Evolutionary conservation across 305 asterid species (phyloP), one percentile per base, ranked within the genome.

Genomic region (Fraxinus nigra): DNA sequence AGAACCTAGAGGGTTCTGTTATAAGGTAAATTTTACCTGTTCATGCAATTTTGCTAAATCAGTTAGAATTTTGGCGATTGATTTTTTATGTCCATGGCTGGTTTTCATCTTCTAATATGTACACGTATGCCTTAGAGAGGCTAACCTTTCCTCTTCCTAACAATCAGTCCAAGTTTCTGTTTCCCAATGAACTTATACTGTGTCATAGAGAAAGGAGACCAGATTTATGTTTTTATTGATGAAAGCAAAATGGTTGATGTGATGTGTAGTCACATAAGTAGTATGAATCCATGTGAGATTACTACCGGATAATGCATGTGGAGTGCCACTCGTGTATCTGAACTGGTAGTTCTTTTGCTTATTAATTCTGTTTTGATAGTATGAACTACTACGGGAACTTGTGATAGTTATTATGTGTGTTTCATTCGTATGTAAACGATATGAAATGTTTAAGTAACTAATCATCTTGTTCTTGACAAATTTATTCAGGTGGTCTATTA

Each of bases 401-500:
- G 67, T 77, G 11, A 40, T 72, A 46, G 56, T 28, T 54, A 35
- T 65, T 79, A 40, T 32, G 63, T 81, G 61, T 61, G n/a, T 46
- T 1, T n/a, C 76, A 78, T 28, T 35, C 33, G 54, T 28, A 28
- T 28, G 30, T 61, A 72, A 33, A 80, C 4, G 32, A 48, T 9
- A 4, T 65, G 24, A 56, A 65, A 43, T 54, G 32, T 54, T 28
- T 46, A 34, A 54, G 43, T 48, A 59, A 18, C 81, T 59, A 30
- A 56, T 51, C 61, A 13, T 32, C 35, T 82, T 76, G 83, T 78
- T 75, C 26, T 69, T 81, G 65, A 40, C 75, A 75, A 82, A 75
- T 84, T 83, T 87, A 84, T 79, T 84, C 91, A 95, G 97, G 89
- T 94, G 92, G 91, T 91, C 97, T 78, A 84, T 95, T 76, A 85